A percentile compares a stretch with the other conserved stretches of the same genome.
These are phyloP conservation scores for Viola pubescens DNA, from an alignment of 441 rosid species.

Conservation along the genomic window DNA sequence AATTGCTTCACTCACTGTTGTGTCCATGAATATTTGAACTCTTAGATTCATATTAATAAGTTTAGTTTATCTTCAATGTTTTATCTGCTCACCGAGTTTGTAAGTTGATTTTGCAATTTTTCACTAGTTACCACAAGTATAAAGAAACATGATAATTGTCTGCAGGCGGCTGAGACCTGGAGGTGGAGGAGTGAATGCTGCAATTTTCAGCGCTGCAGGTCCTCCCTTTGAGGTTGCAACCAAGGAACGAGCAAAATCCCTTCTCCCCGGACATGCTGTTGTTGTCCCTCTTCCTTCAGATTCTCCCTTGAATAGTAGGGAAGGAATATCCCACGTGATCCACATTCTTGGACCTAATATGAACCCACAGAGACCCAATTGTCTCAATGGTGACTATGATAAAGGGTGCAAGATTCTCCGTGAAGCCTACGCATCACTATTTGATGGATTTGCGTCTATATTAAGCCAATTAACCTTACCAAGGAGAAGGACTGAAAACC, in stretches of 20 bases:
- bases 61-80: conserved; percentile 1
- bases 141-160: conserved; percentile 9
- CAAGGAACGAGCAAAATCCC: conserved; percentile 44
- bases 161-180: conserved; percentile 90
- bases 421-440: conserved; percentile 71
- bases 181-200: conserved; percentile 91
- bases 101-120: neutral
- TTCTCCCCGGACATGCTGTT: conserved; percentile 62
- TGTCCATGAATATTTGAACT: too few relatives aligned
- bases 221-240: conserved; percentile 56
- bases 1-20: neutral
- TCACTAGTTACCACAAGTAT: neutral
- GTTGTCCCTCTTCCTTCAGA: conserved; percentile 78
- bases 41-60: neutral
- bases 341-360: conserved; percentile 97
- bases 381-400: conserved; percentile 54
- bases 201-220: conserved; percentile 77
- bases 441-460: conserved; percentile 58
- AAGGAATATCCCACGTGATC: conserved; percentile 81
- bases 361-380: conserved; percentile 83
- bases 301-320: conserved; percentile 55
- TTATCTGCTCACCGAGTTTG: neutral
- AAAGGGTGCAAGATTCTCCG: conserved; percentile 66
- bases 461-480: conserved; percentile 31
- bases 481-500: conserved; percentile 21